These are phyloP conservation scores for Colletotrichum nymphaeae DNA, from an alignment of 2,329 filamentous ascomycete genomes.

Conservation along the genomic window DNA sequence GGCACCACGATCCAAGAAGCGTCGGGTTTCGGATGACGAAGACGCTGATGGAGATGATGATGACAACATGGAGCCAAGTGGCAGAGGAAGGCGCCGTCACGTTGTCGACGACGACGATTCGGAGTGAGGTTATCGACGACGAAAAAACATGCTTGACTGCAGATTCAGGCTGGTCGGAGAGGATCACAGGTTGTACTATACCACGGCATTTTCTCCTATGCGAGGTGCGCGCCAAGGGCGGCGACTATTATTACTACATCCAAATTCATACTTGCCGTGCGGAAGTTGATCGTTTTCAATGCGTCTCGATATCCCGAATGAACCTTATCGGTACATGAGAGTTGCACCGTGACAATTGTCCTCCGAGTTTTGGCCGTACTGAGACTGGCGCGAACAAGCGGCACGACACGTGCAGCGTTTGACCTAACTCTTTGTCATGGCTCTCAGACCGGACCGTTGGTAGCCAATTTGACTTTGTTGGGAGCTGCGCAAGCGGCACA, in stretches of 20 bases:
- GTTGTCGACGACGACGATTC: conserved; percentile 73
- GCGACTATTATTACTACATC: neutral
- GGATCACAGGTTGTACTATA: conserved; percentile 15
- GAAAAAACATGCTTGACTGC: neutral
- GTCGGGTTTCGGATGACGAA: conserved; percentile 60
- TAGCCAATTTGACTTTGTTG: conserved; percentile 26
- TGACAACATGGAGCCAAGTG: conserved; percentile 50
- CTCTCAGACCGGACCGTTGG: conserved; percentile 16
- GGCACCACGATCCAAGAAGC: conserved; percentile 59
- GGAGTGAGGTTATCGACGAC: conserved; percentile 42
- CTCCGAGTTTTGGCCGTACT: neutral
- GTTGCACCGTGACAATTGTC: neutral
- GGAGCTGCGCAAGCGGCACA: neutral
- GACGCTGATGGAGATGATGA: conserved; percentile 63
- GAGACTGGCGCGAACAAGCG: conserved; percentile 18
- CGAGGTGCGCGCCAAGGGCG: neutral
- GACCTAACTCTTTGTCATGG: conserved; percentile 18
- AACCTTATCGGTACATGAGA: neutral
- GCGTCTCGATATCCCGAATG: neutral
- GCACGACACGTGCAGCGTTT: conserved; percentile 20
- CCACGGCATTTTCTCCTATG: conserved; percentile 9
- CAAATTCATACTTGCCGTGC: neutral
- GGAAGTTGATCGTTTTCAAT: neutral
- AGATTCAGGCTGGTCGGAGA: neutral
- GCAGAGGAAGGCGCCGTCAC: conserved; percentile 63